Evolutionary conservation across 768 basidiomycete genomes (phyloP).

Genomic region (Leccinum broughii): DNA sequence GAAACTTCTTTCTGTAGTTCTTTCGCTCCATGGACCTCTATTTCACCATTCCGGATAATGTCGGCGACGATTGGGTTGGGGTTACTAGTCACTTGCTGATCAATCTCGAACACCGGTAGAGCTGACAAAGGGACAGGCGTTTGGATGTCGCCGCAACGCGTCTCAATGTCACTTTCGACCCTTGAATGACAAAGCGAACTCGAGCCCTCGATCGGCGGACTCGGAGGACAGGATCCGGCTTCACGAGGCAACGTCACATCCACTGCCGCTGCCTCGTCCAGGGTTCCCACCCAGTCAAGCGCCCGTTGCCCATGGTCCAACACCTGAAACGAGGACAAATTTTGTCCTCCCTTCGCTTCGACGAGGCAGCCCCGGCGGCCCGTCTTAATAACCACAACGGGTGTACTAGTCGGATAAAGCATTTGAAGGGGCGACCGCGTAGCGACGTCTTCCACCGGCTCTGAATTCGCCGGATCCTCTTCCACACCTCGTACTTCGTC

Average conservation of each 20-base stretch:
- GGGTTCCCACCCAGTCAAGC: background rate
- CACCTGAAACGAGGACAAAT: background rate
- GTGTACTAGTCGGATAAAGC: background rate
- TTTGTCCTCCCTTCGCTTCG: background rate
- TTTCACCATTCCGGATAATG: background rate
- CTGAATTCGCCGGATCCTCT: background rate
- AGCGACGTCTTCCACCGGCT: constrained; percentile 8
- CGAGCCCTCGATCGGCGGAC: background rate
- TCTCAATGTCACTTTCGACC: constrained; percentile 1
- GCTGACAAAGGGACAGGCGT: background rate
- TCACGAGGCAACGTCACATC: background rate
- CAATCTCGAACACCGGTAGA: background rate
- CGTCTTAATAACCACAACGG: constrained; percentile 8
- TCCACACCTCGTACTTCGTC: background rate
- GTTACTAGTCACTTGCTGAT: background rate
- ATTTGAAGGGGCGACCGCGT: constrained; percentile 17
- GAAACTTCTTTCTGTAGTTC: background rate
- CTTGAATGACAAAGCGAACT: background rate
- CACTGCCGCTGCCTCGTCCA: background rate
- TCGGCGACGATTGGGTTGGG: background rate
- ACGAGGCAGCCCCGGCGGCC: background rate
- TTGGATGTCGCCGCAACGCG: background rate
- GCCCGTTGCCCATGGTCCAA: background rate
- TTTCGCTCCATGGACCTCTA: background rate
- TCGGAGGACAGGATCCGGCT: background rate